Evolutionary conservation across 495 filamentous ascomycete genomes (phyloP), one percentile per base, ranked within the genome.

Genomic region (Sabuloglossum arenarium): DNA sequence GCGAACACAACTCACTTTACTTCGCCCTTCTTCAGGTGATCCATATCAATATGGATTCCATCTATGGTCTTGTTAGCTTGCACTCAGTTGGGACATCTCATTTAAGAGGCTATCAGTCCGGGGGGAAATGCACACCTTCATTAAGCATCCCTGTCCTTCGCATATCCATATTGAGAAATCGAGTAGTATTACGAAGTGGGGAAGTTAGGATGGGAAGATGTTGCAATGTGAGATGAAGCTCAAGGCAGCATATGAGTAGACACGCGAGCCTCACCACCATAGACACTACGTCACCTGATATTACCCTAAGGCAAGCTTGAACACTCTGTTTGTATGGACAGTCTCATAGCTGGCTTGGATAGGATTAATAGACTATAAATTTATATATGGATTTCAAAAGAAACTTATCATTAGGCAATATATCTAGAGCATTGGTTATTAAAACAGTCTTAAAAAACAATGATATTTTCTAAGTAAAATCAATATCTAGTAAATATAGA

Each of bases 31-130:
- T 94, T 91, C 60, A 91, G 67, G 62, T 90, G 84, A 61, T 95
- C 84, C 91, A 98, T 97, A 66, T 98, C 91, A 54, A 98, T 72
- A 69, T 98, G 91, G 66, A 98, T 95, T 65, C 91, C 91, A 89
- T 98, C 91, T 98, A 63, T 54, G 9, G 9, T 27, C 21, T 62
- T 46, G 50, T 34, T 19, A 47, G 47, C 32, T 39, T 54, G 53
- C 9, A 59, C 59, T n/a, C 3, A n/a, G 9, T 39, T 16, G 16
- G 34, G 8, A 39, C 34, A 47, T 47, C 12, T 9, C 19, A 14
- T 9, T 24, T 24, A 3, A 4, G 6, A 47, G n/a, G 45, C n/a
- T n/a, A n/a, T n/a, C n/a, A n/a, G n/a, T n/a, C n/a, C n/a, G n/a
- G n/a, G n/a, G n/a, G n/a, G 2, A 14, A 24, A 23, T 14, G 24